phyloP scores from a whole-genome alignment of 2,329 filamentous ascomycete species.

The Ophiostoma quercus region DNA sequence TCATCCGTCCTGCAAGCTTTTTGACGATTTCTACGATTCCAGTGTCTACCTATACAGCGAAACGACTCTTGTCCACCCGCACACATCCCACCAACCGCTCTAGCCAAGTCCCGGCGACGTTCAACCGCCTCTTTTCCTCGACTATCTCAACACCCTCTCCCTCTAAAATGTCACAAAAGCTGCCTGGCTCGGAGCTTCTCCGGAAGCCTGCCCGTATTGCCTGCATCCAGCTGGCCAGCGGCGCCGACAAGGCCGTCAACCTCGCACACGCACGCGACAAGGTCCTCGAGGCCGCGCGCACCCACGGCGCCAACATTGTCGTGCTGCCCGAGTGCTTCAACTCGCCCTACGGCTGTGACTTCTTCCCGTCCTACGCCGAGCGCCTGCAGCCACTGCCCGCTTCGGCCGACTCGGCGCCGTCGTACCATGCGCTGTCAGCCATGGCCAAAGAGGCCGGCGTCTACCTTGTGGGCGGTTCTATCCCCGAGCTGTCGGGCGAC shows the following conservation, averaged over 20 bases:
- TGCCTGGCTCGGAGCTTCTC: slow-evolving; percentile 46
- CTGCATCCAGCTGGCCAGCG: slow-evolving; percentile 74
- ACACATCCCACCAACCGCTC: background rate
- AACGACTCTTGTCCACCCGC: background rate
- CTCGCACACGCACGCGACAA: slow-evolving; percentile 74
- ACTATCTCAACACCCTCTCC: background rate
- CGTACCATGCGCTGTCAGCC: slow-evolving; percentile 74
- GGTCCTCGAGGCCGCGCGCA: slow-evolving; percentile 71
- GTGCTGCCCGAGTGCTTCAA: slow-evolving; percentile 99
- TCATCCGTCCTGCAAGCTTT: background rate
- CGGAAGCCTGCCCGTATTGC: slow-evolving; percentile 74
- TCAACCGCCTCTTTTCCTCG: background rate
- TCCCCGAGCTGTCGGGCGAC: slow-evolving; percentile 67
- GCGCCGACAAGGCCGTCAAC: slow-evolving; percentile 78
- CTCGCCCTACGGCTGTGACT: slow-evolving; percentile 86
- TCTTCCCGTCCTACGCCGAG: slow-evolving; percentile 90
- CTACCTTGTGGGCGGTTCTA: slow-evolving; percentile 86
- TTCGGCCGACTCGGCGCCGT: slow-evolving; percentile 63
- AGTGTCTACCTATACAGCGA: background rate
- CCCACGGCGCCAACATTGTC: slow-evolving; percentile 72
- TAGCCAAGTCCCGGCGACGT: background rate
- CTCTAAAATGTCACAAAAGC: background rate
- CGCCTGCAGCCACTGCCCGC: slow-evolving; percentile 74
- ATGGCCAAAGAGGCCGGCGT: slow-evolving; percentile 73
- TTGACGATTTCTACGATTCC: background rate